phyloP scores from a whole-genome alignment of 768 basidiomycete genomes.

The Boletus vinaceobasis region DNA sequence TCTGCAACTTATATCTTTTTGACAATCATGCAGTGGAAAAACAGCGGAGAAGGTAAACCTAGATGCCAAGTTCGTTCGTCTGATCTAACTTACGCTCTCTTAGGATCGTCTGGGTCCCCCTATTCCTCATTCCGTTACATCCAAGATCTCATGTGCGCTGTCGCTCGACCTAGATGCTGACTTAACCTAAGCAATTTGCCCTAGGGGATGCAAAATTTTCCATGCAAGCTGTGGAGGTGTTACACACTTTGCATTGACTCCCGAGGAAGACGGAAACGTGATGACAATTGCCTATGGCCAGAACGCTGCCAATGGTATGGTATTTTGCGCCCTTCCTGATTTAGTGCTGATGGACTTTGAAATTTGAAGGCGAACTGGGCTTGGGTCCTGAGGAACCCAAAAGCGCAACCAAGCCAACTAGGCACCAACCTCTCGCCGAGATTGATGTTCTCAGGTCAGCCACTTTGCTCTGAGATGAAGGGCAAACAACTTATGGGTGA shows the following conservation, averaged over 20 bases:
- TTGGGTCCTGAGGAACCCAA: constrained; percentile 78
- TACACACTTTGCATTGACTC: constrained; percentile 78
- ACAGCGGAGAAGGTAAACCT: constrained; percentile 78
- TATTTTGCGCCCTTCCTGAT: not conserved
- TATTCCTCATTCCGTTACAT: constrained; percentile 85
- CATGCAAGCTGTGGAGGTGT: constrained; percentile 78
- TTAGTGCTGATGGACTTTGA: not conserved
- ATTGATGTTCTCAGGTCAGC: constrained; percentile 70
- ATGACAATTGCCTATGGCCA: constrained; percentile 89
- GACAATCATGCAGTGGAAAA: constrained; percentile 72
- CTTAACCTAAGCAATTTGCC: constrained; percentile 1
- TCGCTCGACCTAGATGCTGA: not conserved
- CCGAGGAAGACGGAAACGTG: constrained; percentile 67
- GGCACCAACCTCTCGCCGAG: constrained; percentile 65
- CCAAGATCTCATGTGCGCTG: constrained; percentile 75
- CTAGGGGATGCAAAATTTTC: constrained; percentile 75
- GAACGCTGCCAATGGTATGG: constrained; percentile 75
- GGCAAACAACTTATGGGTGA: not conserved
- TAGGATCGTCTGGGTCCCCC: constrained; percentile 85
- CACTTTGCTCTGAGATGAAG: constrained; percentile 31
- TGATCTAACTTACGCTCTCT: constrained; percentile 7
- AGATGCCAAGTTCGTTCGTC: not conserved
- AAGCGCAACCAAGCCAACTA: constrained; percentile 80
- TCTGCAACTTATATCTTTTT: not conserved
- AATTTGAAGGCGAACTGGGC: constrained; percentile 71